Evolutionary conservation across 176 grass and related monocot genomes (phyloP), one percentile per base, ranked within the genome.

Genomic region (Aegilops umbellulata): DNA sequence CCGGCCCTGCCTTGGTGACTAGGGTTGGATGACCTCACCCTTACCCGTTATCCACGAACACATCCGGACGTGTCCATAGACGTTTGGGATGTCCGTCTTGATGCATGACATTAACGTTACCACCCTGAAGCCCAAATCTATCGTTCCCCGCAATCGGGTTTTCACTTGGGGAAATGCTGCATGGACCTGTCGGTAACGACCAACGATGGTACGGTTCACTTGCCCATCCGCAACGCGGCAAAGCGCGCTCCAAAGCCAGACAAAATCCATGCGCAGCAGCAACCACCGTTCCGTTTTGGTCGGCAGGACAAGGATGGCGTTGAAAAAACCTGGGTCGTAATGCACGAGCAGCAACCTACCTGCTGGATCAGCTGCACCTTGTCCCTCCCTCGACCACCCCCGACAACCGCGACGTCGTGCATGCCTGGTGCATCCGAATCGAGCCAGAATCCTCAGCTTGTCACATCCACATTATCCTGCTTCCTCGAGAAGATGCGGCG

Each of bases 401-500:
- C 17, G 86, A 69, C 69, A 3, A 27, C 57, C 22, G 36, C 6
- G 39, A 41, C 65, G 29, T 38, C 83, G 83, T 86, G 84, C 49
- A 53, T 53, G 46, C 46, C 46, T 16, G 46, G 14, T 49, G 44
- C 79, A 41, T 25, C 31, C 23, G 20, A 74, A 87, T 49, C 74
- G 62, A 72, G 65, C 49, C 83, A n/a, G 26, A 13, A 39, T 57
- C 61, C 80, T 47, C 60, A 19, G 49, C 16, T 53, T 2, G n/a
- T 46, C 42, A 74, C 38, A 26, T 74, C 38, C 25, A 12, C 39
- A 74, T 46, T 47, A 46, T 46, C 41, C 49, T 19, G 23, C 38
- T 82, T 65, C 17, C n/a, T 4, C 44, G n/a, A 46, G 32, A 83
- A 74, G 89, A 83, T 90, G 89, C 84, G 8, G 3, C 31, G 89